Evolutionary conservation across 2,329 filamentous ascomycete species (phyloP), one percentile per base, ranked within the genome.

Genomic region (Tolypocladium sp.): DNA sequence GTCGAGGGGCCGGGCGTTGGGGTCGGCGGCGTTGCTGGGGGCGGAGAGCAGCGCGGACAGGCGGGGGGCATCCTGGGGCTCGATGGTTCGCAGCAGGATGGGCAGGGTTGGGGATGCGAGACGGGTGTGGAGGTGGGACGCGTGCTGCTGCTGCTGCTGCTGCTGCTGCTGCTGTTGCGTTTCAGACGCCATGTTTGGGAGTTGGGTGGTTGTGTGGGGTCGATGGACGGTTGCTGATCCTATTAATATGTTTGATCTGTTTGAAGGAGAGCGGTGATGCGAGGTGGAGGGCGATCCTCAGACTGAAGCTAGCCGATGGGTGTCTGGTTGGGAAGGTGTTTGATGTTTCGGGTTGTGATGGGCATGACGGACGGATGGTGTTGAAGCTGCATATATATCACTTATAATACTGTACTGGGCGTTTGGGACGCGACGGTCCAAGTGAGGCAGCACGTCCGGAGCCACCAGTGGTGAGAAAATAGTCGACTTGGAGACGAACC

Each of bases 11-110:
- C 54, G 38, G 22, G 61, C 62, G 44, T 62, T 44, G n/a, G 63
- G 62, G 57, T 65, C 65, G 49, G 54, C 30, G 2, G 41, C 61
- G 58, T 64, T 64, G 27, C 59, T 41, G 49, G 61, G 63, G 40
- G 65, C 61, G 15, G 67, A 60, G 58, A 68, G 66, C 46, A 73
- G 65, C 41, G 67, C 63, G 12, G 65, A 61, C 58, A 65, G 54
- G 59, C 57, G 38, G 8, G 61, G 41, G 33, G 63, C 65, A 57
- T 69, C 68, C 38, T 56, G 54, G 40, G 59, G 59, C 22, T 63
- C 58, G 52, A 63, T 61, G 27, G 63, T 69, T 61, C 68, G 67
- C 37, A 70, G 68, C 33, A 61, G 51, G 59, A 70, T 61, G 55
- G 68, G 66, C 56, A 66, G 62, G 15, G 64, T 62, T 1, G 55